Conservation (phyloP, 257 asterid species). For the Solanum chaucha region DNA sequence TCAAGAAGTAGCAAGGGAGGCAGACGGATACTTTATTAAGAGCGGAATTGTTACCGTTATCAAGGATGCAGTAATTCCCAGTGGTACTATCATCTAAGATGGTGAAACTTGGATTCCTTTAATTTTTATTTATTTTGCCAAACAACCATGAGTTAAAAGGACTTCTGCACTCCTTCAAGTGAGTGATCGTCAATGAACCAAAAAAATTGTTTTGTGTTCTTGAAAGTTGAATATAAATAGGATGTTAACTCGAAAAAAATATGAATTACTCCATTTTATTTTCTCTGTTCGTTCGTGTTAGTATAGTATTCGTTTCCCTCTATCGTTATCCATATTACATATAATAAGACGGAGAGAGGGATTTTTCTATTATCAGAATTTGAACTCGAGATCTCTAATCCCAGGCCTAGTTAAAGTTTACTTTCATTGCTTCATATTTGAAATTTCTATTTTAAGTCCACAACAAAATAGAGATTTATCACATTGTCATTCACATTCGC, state of each 20-base stretch:
- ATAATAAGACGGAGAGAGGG: neutral
- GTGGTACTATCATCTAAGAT: slow-evolving; percentile 45
- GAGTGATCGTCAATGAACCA: neutral
- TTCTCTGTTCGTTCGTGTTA: neutral
- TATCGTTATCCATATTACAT: neutral
- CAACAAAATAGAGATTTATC: neutral
- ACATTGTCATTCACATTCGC: neutral
- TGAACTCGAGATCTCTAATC: neutral
- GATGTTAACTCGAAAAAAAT: neutral
- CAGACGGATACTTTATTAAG: slow-evolving; percentile 88
- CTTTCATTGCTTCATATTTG: neutral
- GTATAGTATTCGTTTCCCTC: neutral
- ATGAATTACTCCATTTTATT: neutral
- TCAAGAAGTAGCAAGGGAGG: slow-evolving; percentile 92
- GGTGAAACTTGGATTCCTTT: neutral
- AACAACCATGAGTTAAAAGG: neutral
- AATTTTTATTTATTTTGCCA: neutral
- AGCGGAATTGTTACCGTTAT: slow-evolving; percentile 86
- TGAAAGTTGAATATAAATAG: neutral
- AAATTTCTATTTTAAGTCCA: neutral
- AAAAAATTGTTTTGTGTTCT: neutral
- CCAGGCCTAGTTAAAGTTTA: neutral
- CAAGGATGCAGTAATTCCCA: slow-evolving; percentile 80
- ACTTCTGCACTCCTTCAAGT: neutral
- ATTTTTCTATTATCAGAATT: neutral